Evolutionary conservation across 352 stramenopile species (phyloP).

Genomic region (Blastocystis sp.): DNA sequence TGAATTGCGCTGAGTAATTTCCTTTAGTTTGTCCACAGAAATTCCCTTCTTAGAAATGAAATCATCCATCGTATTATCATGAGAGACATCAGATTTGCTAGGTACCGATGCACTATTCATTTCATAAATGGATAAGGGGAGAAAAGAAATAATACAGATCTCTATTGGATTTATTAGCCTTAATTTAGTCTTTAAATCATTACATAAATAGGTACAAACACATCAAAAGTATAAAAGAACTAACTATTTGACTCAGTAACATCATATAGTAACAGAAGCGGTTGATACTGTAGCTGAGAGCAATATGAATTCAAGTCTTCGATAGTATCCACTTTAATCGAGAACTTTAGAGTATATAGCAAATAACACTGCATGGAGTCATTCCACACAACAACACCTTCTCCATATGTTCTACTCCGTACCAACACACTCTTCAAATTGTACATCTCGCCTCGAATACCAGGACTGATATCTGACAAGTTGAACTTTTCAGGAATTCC

Average conservation of each 20-base stretch:
- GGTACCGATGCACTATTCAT: not conserved
- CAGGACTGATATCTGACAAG: not conserved
- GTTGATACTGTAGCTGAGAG: slow-evolving; percentile 38
- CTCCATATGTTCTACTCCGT: slow-evolving; percentile 21
- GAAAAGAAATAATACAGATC: too few relatives aligned
- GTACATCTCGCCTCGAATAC: not conserved
- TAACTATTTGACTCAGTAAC: not conserved
- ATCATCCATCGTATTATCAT: not conserved
- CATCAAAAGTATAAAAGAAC: not conserved
- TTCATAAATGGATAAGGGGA: too few relatives aligned
- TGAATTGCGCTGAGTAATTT: not conserved
- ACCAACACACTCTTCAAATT: slow-evolving; percentile 25
- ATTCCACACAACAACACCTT: slow-evolving; percentile 45
- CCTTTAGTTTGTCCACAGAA: not conserved
- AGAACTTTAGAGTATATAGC: slow-evolving; percentile 21
- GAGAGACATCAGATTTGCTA: not conserved
- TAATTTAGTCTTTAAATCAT: too few relatives aligned
- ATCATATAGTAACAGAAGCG: slow-evolving; percentile 43
- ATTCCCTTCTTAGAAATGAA: slow-evolving; percentile 6
- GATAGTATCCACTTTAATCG: slow-evolving; percentile 1
- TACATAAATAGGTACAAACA: not conserved
- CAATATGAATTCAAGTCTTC: slow-evolving; percentile 55
- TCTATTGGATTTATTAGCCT: too few relatives aligned
- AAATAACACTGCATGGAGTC: slow-evolving; percentile 15
- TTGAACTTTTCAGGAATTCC: slow-evolving; percentile 19